Percentiles rank a stretch among this genome's conserved stretches.
These are phyloP conservation scores for Zarea fungicola DNA, from an alignment of 2,329 filamentous ascomycete species.

Conservation along the genomic window DNA sequence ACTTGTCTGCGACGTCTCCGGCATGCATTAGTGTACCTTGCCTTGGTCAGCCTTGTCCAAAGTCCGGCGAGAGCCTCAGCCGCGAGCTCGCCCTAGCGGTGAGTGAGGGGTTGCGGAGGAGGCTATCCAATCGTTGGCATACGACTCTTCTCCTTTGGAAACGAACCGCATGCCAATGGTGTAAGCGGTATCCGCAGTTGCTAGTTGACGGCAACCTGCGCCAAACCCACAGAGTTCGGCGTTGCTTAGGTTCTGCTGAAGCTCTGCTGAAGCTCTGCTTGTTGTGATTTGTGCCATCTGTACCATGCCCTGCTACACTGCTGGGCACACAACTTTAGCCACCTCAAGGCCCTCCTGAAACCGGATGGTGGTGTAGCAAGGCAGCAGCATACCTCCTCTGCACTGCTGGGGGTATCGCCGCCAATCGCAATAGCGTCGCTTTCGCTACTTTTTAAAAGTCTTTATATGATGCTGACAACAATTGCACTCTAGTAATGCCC, in stretches of 20 bases:
- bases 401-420: too few relatives aligned
- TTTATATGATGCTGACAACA: constrained; percentile 3
- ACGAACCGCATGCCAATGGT: background rate
- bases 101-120: constrained; percentile 11
- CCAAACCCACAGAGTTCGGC: too few relatives aligned
- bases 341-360: background rate
- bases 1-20: background rate
- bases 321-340: background rate
- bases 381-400: background rate
- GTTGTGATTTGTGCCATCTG: background rate
- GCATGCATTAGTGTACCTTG: constrained; percentile 2
- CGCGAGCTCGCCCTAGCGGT: constrained; percentile 11
- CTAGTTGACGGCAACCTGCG: background rate
- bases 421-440: too few relatives aligned
- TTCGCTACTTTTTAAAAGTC: too few relatives aligned
- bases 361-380: background rate
- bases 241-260: too few relatives aligned
- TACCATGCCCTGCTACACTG: background rate
- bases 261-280: background rate
- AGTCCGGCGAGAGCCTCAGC: background rate
- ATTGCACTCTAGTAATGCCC: constrained; percentile 44
- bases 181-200: background rate
- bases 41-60: background rate
- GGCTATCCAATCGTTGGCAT: background rate
- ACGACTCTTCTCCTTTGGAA: background rate